These are phyloP conservation scores for Clohesyomyces aquaticus DNA, from an alignment of 495 filamentous ascomycete species.

Conservation along the genomic window DNA sequence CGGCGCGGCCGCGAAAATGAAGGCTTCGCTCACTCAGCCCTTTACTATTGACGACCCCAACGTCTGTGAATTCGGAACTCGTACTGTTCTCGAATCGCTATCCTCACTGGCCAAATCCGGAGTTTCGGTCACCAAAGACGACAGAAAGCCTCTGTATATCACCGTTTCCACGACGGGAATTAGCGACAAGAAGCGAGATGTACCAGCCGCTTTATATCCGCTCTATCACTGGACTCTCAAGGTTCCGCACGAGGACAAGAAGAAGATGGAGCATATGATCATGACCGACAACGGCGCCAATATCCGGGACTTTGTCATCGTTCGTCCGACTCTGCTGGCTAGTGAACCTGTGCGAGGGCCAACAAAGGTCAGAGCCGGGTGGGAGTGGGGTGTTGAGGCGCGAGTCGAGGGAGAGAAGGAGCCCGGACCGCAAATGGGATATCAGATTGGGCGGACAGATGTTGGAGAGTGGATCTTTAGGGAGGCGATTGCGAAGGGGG, in stretches of 20 bases:
- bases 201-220: slow-evolving; percentile 55
- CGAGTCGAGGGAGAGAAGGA: slow-evolving; percentile 32
- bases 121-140: slow-evolving; percentile 15
- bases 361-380: slow-evolving; percentile 36
- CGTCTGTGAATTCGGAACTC: slow-evolving; percentile 59
- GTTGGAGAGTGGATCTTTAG: slow-evolving; percentile 46
- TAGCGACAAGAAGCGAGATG: slow-evolving; percentile 53
- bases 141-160: slow-evolving; percentile 52
- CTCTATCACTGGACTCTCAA: slow-evolving; percentile 59
- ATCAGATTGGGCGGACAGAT: slow-evolving; percentile 40
- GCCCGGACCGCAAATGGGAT: slow-evolving; percentile 42
- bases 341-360: slow-evolving; percentile 37
- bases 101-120: slow-evolving; percentile 13
- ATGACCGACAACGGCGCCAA: slow-evolving; percentile 39
- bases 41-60: slow-evolving; percentile 56
- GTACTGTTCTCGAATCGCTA: slow-evolving; percentile 53
- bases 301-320: slow-evolving; percentile 52
- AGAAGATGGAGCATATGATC: slow-evolving; percentile 57
- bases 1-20: slow-evolving; percentile 40
- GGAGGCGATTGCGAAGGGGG: slow-evolving; percentile 28
- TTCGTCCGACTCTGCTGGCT: slow-evolving; percentile 52
- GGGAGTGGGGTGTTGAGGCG: slow-evolving; percentile 30
- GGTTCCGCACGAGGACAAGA: slow-evolving; percentile 63
- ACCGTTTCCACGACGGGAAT: slow-evolving; percentile 61
- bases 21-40: slow-evolving; percentile 41